Base-by-base conservation (phyloP, 352 stramenopile genomes). In the Pythium myriotylum region DNA sequence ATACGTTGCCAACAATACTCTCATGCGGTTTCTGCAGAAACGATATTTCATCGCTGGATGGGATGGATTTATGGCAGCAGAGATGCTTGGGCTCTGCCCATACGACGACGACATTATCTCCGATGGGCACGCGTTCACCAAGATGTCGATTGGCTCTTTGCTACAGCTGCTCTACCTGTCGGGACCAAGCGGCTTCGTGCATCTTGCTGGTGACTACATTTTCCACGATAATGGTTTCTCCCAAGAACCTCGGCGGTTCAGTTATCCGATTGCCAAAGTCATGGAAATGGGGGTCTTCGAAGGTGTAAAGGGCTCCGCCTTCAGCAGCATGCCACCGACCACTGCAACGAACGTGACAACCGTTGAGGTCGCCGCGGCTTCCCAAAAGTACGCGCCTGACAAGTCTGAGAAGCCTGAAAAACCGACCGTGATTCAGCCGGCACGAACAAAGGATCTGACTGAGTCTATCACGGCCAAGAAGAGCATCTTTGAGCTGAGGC, bases 31-130 rank as follows among this genome's bases (percentile, higher is more conserved):
- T 32, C 70, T 87, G 10, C 70, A 82, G 45, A 39, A 74, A 16
- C 73, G 76, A 2, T 88, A 88, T 43, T 14, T 80, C 5, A 59
- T 83, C 26, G 72, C 81, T 5, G 77, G 75, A 5, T 87, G 77
- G 77, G 77, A 87, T 27, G 40, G 73, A 9, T 59, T 78, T 8
- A 45, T 73, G 0, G 62, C 65, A 4, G 49, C 79, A 0, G 62
- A 84, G 1, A 67, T 73, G 13, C 67, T 87, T 8, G 75, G 77
- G 0, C 79, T 86, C n/a, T 73, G 84, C 22, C 77, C 74, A 12
- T 67, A 71, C 13, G 37, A 82, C 10, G 27, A 54, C 0, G 52
- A 59, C 2, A 58, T 76, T 29, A 14, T 73, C 9, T 13, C 76
- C 19, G 50, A 73, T 27, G 24, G 53, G 67, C 10, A 57, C 49